Evolutionary conservation across 2,329 filamentous ascomycete genomes (phyloP).

Genomic region (Phoma herbarum): DNA sequence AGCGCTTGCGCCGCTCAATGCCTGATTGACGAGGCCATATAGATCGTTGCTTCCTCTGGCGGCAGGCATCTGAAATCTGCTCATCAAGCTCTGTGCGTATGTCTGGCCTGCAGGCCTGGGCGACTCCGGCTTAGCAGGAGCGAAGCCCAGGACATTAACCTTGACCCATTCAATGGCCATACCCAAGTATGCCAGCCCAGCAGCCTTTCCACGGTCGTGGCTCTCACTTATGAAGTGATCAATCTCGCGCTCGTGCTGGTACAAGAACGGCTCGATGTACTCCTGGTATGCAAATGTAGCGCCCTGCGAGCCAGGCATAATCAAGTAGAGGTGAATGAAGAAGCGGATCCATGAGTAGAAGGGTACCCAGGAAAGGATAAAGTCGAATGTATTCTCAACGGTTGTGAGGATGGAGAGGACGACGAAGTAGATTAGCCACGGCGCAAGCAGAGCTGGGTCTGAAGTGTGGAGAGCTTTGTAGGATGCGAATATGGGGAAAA

Average conservation of each 20-base stretch:
- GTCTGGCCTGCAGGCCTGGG: conserved; percentile 59
- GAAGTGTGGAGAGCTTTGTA: conserved; percentile 97
- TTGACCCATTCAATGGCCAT: conserved; percentile 65
- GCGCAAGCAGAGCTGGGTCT: conserved; percentile 86
- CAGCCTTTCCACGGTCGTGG: conserved; percentile 79
- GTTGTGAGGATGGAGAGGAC: conserved; percentile 83
- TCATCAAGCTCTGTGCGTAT: conserved; percentile 84
- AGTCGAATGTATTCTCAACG: conserved; percentile 86
- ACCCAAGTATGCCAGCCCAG: conserved; percentile 70
- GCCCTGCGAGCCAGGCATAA: conserved; percentile 97
- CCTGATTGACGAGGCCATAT: conserved; percentile 78
- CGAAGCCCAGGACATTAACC: conserved; percentile 80
- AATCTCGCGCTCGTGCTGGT: conserved; percentile 85
- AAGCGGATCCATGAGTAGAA: conserved; percentile 94
- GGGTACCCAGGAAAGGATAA: conserved; percentile 88
- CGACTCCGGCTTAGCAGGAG: conserved; percentile 58
- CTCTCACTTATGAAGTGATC: conserved; percentile 85
- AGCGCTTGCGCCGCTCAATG: conserved; percentile 70
- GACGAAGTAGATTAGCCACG: conserved; percentile 99
- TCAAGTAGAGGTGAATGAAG: conserved; percentile 88
- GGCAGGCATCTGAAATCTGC: conserved; percentile 83
- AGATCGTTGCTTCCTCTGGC: conserved; percentile 74
- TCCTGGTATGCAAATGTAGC: conserved; percentile 84
- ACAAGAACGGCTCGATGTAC: conserved; percentile 87
- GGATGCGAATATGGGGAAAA: conserved; percentile 95